Base-by-base conservation (phyloP, 805 yeast species). In the Metschnikowia peoriensis region DNA sequence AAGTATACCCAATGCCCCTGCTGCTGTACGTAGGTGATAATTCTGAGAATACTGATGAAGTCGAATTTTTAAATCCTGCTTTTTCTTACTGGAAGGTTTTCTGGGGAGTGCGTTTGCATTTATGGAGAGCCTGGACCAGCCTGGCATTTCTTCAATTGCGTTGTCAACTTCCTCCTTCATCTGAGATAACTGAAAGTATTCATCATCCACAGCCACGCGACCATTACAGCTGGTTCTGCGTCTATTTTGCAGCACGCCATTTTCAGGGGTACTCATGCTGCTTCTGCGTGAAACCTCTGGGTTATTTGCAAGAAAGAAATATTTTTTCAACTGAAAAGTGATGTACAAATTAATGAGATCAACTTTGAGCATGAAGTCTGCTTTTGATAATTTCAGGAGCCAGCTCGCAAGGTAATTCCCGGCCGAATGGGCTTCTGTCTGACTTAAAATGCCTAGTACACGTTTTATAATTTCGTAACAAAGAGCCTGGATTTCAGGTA, bases 1-100 rank as follows among this genome's bases (percentile, higher is more conserved):
- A 28, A 86, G 77, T 14, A 82, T 63, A 0, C 83, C 76, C 59
- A 88, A 68, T 1, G 85, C 71, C 28, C 80, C 72, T 1, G 88
- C 83, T 0, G 91, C 89, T 0, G 89, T 77, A 49, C 78, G 73
- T 35, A 92, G 71, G 57, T 86, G 91, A 97, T 97, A 93, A 62
- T 89, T 91, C 54, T 80, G 78, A 0, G 88, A 85, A 66, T 92
- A 92, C 58, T 82, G 83, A 40, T 79, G 79, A 6, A 84, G 65
- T 49, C 71, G 73, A 11, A 84, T 75, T 52, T 76, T 80, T 7
- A 62, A 43, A 10, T 62, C 64, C 11, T 45, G 51, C 2, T 54
- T 47, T 28, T 55, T 59, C 22, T 55, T 50, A 17, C 38, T 17
- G 10, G 28, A 17, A n/a, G 44, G 45, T 39, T 42, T 44, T 11